Conservation (phyloP, 73 alveolate genomes). For the Urostyla sp. region DNA sequence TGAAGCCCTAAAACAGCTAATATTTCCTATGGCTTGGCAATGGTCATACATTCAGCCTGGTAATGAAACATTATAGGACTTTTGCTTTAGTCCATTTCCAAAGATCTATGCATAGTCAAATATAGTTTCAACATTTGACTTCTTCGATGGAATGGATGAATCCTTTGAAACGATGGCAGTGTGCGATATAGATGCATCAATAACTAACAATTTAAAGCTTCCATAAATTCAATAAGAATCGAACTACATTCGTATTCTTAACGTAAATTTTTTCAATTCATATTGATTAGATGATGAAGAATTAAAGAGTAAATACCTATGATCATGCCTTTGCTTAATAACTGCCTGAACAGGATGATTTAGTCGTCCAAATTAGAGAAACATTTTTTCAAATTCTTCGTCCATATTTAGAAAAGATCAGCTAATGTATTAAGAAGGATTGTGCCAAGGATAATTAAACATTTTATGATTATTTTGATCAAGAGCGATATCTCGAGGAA, state of each 20-base stretch:
- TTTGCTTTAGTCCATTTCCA: conserved; percentile 39
- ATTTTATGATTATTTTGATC: conserved; percentile 8
- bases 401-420: conserved; percentile 14
- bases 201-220: conserved; percentile 20
- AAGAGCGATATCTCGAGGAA: not conserved
- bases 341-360: conserved; percentile 1
- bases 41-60: conserved; percentile 48
- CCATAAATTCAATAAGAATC: conserved; percentile 56
- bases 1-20: conserved; percentile 43
- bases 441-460: not conserved
- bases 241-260: conserved; percentile 28
- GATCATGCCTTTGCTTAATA: conserved; percentile 31
- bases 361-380: conserved; percentile 44
- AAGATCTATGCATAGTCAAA: conserved; percentile 38
- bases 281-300: conserved; percentile 30
- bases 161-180: conserved; percentile 24
- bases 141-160: conserved; percentile 29
- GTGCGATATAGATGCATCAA: conserved; percentile 53
- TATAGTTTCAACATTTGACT: conserved; percentile 11
- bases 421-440: not conserved
- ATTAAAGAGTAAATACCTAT: conserved; percentile 23
- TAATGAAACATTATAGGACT: conserved; percentile 28
- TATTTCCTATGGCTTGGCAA: conserved; percentile 57
- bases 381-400: conserved; percentile 36
- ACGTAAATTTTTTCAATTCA: not conserved